Evolutionary conservation across 139 green algal genomes (phyloP).

Genomic region (Eudorina sp.): DNA sequence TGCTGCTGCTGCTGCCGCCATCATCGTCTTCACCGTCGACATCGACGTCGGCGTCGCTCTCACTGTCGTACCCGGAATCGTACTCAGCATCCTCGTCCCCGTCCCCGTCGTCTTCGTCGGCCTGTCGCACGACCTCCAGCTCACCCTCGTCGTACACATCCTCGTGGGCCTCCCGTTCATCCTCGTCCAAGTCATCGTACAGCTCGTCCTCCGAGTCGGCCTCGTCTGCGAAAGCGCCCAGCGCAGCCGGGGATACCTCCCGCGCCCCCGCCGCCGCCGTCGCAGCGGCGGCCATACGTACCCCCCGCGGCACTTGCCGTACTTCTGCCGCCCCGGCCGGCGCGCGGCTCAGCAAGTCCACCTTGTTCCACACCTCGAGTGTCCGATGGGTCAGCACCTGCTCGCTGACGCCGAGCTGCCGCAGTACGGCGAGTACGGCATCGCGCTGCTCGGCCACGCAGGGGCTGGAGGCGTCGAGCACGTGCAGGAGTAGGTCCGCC

Average conservation of each 20-base stretch:
- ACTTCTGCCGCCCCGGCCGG: too few species aligned
- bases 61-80: neutral
- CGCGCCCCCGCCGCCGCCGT: neutral
- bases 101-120: neutral
- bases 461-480: constrained; percentile 71
- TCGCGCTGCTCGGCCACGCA: constrained; percentile 66
- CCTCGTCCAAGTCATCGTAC: neutral
- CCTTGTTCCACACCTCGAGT: constrained; percentile 57
- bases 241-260: neutral
- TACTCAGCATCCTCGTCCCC: neutral
- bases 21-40: neutral
- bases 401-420: constrained; percentile 31
- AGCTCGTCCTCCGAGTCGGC: neutral
- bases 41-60: neutral
- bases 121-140: neutral
- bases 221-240: neutral
- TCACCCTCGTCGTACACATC: neutral
- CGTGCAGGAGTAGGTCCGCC: constrained; percentile 79
- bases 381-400: constrained; percentile 6
- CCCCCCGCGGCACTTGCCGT: neutral
- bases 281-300: neutral
- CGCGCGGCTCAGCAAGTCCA: neutral
- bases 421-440: constrained; percentile 68
- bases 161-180: neutral
- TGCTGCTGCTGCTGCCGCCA: neutral